phyloP scores from a whole-genome alignment of 805 yeast genomes.

The Tetrapisispora taiwanensis region DNA sequence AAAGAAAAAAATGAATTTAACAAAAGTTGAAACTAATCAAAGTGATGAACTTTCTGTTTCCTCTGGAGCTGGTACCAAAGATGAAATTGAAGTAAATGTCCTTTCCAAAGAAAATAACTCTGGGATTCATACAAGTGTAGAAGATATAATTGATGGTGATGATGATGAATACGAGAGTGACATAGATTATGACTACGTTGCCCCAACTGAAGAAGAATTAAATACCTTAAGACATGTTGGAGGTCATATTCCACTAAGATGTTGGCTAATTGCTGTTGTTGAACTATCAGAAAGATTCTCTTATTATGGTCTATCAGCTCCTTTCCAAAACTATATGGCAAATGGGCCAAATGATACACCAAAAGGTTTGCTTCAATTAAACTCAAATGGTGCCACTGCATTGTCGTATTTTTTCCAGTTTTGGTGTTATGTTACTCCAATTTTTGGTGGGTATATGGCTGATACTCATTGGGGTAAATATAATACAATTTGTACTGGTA shows the following conservation, averaged over 20 bases:
- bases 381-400: constrained; percentile 57
- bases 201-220: constrained; percentile 25
- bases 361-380: constrained; percentile 49
- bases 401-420: constrained; percentile 70
- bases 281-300: constrained; percentile 77
- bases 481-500: constrained; percentile 53
- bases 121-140: neutral
- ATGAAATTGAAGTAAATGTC: neutral
- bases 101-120: neutral
- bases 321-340: constrained; percentile 73
- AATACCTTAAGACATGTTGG: constrained; percentile 21
- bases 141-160: neutral
- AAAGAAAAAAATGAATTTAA: no score
- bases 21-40: neutral
- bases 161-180: constrained; percentile 4
- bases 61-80: constrained; percentile 26
- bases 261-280: constrained; percentile 49
- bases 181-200: constrained; percentile 5
- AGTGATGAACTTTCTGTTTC: neutral
- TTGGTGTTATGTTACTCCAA: constrained; percentile 75
- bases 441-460: constrained; percentile 64
- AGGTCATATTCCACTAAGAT: constrained; percentile 40
- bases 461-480: constrained; percentile 68
- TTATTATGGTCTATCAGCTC: constrained; percentile 67
- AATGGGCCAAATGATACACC: constrained; percentile 34